Evolutionary conservation across 116 monocot genomes (phyloP).

Genomic region (Iris pallida): DNA sequence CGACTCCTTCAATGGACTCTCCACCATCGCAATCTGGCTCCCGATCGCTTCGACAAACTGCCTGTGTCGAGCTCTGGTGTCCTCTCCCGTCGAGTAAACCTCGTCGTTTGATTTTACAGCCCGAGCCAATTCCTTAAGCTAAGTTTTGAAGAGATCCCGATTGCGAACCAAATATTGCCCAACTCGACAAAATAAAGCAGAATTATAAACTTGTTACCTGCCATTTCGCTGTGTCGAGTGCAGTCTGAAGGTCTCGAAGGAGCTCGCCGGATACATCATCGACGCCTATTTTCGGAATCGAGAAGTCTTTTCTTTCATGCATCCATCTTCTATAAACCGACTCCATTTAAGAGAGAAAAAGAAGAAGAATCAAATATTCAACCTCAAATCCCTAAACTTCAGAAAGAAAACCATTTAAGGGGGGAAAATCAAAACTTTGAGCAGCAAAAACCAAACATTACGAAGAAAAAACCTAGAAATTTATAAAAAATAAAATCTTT

Average conservation of each 20-base stretch:
- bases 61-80: slow-evolving; percentile 45
- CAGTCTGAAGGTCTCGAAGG: slow-evolving; percentile 61
- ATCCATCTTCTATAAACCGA: slow-evolving; percentile 69
- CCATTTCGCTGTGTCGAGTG: slow-evolving; percentile 86
- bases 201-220: slow-evolving; percentile 46
- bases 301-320: slow-evolving; percentile 31
- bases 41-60: slow-evolving; percentile 64
- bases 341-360: slow-evolving; percentile 54
- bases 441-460: too few species aligned
- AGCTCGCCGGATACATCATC: slow-evolving; percentile 35
- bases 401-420: too few species aligned
- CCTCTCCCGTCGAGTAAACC: slow-evolving; percentile 36
- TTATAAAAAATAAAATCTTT: too few species aligned
- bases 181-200: not conserved
- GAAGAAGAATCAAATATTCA: too few species aligned
- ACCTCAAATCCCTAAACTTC: too few species aligned
- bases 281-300: not conserved
- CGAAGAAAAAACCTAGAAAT: too few species aligned
- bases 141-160: not conserved
- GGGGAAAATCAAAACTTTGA: too few species aligned
- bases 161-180: not conserved
- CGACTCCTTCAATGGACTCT: slow-evolving; percentile 51
- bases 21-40: slow-evolving; percentile 42
- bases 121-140: slow-evolving; percentile 60
- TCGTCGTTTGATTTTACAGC: slow-evolving; percentile 39